Evolutionary conservation across 768 basidiomycete genomes (phyloP).

Genomic region (Strobilomyces echinocephalus): DNA sequence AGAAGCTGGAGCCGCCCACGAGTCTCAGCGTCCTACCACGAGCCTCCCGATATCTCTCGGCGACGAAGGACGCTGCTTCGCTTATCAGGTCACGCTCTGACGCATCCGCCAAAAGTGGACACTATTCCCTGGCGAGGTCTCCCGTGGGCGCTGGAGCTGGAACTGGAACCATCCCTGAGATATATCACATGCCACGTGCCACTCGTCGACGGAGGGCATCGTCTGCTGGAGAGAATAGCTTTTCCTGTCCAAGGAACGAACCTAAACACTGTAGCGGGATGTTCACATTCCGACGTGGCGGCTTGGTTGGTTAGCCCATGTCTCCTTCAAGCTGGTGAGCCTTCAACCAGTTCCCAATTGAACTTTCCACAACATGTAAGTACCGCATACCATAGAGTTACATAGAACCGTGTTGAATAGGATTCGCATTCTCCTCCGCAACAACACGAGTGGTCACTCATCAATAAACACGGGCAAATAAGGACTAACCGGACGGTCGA

Average conservation of each 20-base stretch:
- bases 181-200: constrained; percentile 11
- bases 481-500: no score
- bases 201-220: constrained; percentile 42
- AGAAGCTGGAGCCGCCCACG: constrained; percentile 49
- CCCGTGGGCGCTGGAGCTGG: constrained; percentile 3
- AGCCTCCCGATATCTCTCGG: neutral
- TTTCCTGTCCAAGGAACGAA: constrained; percentile 3
- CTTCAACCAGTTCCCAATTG: neutral
- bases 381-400: neutral
- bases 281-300: neutral
- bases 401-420: neutral
- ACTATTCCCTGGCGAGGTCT: constrained; percentile 10
- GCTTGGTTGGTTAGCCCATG: neutral
- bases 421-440: neutral
- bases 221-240: constrained; percentile 40
- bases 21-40: constrained; percentile 2
- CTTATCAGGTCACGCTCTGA: constrained; percentile 24
- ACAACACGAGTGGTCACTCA: no score
- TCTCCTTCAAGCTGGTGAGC: neutral
- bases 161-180: neutral
- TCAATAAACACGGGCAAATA: no score
- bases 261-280: neutral
- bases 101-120: constrained; percentile 15
- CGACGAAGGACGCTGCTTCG: neutral
- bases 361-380: constrained; percentile 1